These are phyloP conservation scores for Pleoardoris graminearum DNA, from an alignment of 2,329 filamentous ascomycete genomes.

Conservation along the genomic window DNA sequence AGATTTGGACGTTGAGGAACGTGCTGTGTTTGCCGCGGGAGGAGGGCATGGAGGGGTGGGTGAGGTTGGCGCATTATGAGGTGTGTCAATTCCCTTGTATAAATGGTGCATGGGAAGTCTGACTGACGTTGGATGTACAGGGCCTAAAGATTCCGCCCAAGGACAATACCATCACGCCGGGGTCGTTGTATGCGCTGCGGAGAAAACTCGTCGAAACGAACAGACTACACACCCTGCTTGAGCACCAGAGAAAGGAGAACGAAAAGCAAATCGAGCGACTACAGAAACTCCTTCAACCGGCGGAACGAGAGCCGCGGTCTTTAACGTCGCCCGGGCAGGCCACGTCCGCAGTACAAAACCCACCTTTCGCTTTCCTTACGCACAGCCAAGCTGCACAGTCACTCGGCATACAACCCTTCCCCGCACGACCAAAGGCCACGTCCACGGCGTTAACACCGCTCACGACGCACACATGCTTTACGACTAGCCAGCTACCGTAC, in stretches of 20 bases:
- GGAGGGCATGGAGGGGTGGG: conserved; percentile 66
- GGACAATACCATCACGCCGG: conserved; percentile 59
- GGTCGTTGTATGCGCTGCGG: conserved; percentile 72
- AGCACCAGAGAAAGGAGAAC: conserved; percentile 72
- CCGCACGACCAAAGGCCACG: conserved; percentile 30
- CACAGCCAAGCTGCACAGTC: conserved; percentile 52
- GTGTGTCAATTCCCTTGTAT: conserved; percentile 46
- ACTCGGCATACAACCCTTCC: conserved; percentile 49
- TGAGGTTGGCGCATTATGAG: conserved; percentile 84
- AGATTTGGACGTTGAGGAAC: conserved; percentile 87
- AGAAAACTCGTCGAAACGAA: conserved; percentile 77
- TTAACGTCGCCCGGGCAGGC: conserved; percentile 23
- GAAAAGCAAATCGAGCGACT: conserved; percentile 70
- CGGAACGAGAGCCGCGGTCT: conserved; percentile 17
- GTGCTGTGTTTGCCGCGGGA: conserved; percentile 55
- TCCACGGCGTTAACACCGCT: conserved; percentile 50
- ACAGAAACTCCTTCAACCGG: conserved; percentile 55
- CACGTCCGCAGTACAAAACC: background rate
- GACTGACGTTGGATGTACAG: conserved; percentile 20
- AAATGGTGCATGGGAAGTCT: background rate
- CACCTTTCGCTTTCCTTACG: conserved; percentile 60
- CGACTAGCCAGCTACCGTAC: conserved; percentile 79
- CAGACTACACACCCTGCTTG: conserved; percentile 70
- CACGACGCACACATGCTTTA: conserved; percentile 74
- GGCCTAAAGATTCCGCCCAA: conserved; percentile 29